Evolutionary conservation across 148 eudicot genomes (phyloP).

Genomic region (Agrostemma githago): DNA sequence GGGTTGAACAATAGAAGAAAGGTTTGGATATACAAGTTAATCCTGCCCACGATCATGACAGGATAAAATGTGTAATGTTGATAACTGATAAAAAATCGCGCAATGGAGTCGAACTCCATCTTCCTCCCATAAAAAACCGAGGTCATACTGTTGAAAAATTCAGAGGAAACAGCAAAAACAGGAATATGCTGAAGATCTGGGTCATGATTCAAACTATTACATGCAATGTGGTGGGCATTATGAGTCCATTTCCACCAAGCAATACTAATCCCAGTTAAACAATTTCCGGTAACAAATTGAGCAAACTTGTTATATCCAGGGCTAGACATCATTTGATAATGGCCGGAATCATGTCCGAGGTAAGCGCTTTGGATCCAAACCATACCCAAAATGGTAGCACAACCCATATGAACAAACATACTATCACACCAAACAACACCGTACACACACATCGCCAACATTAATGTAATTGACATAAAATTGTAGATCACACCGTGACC

Average conservation of each 20-base stretch:
- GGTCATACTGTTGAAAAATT: slow-evolving; percentile 40
- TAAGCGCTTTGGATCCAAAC: slow-evolving; percentile 70
- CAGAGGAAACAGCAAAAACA: slow-evolving; percentile 62
- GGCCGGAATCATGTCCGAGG: slow-evolving; percentile 90
- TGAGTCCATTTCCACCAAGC: slow-evolving; percentile 99
- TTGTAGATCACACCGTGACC: slow-evolving; percentile 51
- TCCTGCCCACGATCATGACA: slow-evolving; percentile 63
- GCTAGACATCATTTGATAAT: slow-evolving; percentile 62
- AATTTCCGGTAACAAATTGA: slow-evolving; percentile 74
- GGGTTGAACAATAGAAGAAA: slow-evolving; percentile 55
- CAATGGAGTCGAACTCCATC: slow-evolving; percentile 51
- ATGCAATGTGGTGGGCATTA: slow-evolving; percentile 79
- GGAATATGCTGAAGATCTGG: slow-evolving; percentile 93
- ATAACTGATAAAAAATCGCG: slow-evolving; percentile 51
- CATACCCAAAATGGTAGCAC: slow-evolving; percentile 52
- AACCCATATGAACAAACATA: slow-evolving; percentile 40
- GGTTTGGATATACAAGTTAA: slow-evolving; percentile 73
- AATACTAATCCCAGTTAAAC: slow-evolving; percentile 88
- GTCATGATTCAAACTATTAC: slow-evolving; percentile 78
- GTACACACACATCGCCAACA: slow-evolving; percentile 36
- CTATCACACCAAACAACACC: slow-evolving; percentile 45
- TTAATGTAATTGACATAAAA: slow-evolving; percentile 28
- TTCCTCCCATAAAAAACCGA: slow-evolving; percentile 65
- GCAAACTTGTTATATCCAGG: slow-evolving; percentile 48
- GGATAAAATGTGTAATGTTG: slow-evolving; percentile 79